Evolutionary conservation across 202 grass and related monocot species (phyloP).

Genomic region (Cymbopogon flexuosus): DNA sequence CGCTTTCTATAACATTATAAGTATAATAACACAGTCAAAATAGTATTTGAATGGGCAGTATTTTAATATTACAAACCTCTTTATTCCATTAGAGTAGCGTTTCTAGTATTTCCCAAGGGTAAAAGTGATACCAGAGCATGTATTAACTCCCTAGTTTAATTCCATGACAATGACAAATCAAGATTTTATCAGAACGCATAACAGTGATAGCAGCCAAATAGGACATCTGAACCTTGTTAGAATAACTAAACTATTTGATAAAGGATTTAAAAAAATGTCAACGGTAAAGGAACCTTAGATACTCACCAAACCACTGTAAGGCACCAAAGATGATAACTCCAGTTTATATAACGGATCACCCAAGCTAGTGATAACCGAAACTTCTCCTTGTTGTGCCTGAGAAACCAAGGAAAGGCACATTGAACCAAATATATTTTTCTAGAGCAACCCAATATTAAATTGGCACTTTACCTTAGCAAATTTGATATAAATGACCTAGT

Average conservation of each 20-base stretch:
- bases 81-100: background rate
- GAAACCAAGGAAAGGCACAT: slow-evolving; percentile 33
- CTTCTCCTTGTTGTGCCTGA: slow-evolving; percentile 68
- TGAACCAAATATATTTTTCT: background rate
- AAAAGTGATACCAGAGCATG: background rate
- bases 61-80: background rate
- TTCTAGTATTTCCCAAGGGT: slow-evolving; percentile 2
- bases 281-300: background rate
- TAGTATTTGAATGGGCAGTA: background rate
- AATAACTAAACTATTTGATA: background rate
- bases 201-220: background rate
- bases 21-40: background rate
- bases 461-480: background rate
- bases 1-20: too few species aligned
- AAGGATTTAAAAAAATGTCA: background rate
- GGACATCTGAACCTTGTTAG: background rate
- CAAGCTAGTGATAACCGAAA: slow-evolving; percentile 66
- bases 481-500: background rate
- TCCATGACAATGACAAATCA: background rate
- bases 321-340: slow-evolving; percentile 74
- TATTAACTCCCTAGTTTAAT: background rate
- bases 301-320: slow-evolving; percentile 67
- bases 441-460: background rate
- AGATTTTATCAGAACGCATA: background rate
- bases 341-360: slow-evolving; percentile 80